A percentile compares a stretch with the other conserved stretches of the same genome.
Evolutionary conservation across 78 protist species (phyloP).

Genomic region (Creolimax fragrantissima): DNA sequence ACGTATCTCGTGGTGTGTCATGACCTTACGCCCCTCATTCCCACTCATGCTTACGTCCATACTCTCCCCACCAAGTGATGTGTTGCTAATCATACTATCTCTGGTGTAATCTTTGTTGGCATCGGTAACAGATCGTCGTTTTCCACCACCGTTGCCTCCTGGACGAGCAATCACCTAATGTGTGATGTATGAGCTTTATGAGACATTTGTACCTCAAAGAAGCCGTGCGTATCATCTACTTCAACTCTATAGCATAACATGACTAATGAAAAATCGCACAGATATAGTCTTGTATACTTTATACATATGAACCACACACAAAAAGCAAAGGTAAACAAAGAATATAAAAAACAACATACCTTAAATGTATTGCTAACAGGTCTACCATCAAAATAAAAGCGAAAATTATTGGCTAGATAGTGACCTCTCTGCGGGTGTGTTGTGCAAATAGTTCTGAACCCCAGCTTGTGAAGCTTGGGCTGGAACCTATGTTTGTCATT

Average conservation of each 20-base stretch:
- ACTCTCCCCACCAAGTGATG: no score
- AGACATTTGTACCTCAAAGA: background rate
- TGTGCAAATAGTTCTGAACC: background rate
- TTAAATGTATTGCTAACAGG: background rate
- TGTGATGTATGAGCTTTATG: background rate
- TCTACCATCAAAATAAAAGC: background rate
- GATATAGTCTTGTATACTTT: background rate
- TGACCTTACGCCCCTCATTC: no score
- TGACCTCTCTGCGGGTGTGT: background rate
- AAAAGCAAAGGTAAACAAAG: no score
- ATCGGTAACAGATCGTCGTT: no score
- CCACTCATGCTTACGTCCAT: no score
- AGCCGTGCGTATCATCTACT: background rate
- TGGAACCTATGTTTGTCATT: background rate
- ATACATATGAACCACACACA: no score
- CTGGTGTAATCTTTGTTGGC: no score
- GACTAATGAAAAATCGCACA: background rate
- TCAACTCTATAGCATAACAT: background rate
- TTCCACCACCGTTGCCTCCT: background rate
- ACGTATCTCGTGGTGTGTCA: no score
- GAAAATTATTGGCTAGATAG: background rate
- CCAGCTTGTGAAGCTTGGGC: background rate
- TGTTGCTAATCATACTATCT: no score
- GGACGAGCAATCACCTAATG: background rate
- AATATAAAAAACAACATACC: no score